Conservation (phyloP, 495 filamentous ascomycete species). For the Aspergillus cavernicola region DNA sequence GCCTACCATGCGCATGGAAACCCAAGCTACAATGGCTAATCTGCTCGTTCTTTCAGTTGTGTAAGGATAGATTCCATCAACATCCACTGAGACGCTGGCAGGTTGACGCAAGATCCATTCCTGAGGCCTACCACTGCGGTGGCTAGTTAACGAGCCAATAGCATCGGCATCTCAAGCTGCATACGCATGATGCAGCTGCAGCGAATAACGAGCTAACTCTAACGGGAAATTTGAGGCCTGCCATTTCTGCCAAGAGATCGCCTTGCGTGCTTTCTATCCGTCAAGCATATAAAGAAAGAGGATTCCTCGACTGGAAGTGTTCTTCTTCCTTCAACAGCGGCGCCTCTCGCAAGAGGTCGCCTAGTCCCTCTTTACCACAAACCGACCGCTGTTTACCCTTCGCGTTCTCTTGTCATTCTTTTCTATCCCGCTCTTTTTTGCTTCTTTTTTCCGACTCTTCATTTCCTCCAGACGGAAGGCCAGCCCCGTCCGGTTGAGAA, state of each 20-base stretch:
- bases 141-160: neutral
- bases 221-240: neutral
- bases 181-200: neutral
- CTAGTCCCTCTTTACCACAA: neutral
- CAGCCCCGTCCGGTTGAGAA: neutral
- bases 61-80: neutral
- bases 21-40: neutral
- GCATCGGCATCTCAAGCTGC: neutral
- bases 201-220: neutral
- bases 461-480: neutral
- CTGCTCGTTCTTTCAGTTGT: neutral
- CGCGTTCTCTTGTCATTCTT: neutral
- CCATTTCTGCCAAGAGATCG: neutral
- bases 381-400: neutral
- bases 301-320: neutral
- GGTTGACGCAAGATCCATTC: neutral
- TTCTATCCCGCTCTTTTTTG: neutral
- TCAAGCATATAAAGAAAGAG: neutral
- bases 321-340: neutral
- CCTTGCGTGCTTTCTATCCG: neutral
- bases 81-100: neutral
- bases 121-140: neutral
- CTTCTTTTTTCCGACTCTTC: neutral
- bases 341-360: neutral
- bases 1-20: neutral